These are phyloP conservation scores for Xylaria scruposa DNA, from an alignment of 495 filamentous ascomycete genomes.

Conservation along the genomic window DNA sequence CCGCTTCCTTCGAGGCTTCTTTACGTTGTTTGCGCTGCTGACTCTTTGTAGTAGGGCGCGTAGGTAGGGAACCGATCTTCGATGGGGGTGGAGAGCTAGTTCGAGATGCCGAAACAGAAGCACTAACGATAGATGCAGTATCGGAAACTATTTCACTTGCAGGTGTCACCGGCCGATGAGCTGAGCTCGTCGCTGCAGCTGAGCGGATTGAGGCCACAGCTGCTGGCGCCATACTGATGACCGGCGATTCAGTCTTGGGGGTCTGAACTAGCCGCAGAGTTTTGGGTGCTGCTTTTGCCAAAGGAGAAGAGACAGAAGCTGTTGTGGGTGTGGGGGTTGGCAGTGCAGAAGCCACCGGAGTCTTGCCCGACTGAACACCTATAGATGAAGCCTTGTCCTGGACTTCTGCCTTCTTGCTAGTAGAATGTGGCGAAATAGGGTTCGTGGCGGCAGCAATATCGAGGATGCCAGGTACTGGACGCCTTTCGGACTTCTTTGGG, in stretches of 20 bases:
- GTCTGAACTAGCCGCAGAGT: slow-evolving; percentile 75
- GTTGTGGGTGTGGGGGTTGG: slow-evolving; percentile 58
- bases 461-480: slow-evolving; percentile 64
- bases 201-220: slow-evolving; percentile 44
- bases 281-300: slow-evolving; percentile 53
- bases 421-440: slow-evolving; percentile 36
- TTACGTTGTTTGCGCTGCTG: slow-evolving; percentile 88
- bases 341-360: slow-evolving; percentile 50
- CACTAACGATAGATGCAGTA: slow-evolving; percentile 75
- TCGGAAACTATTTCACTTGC: slow-evolving; percentile 79
- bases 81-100: slow-evolving; percentile 79
- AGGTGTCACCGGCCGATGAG: slow-evolving; percentile 78
- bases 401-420: slow-evolving; percentile 35
- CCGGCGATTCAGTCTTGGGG: slow-evolving; percentile 71
- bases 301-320: slow-evolving; percentile 53
- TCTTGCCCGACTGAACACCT: slow-evolving; percentile 32
- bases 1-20: slow-evolving; percentile 67
- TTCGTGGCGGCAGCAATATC: slow-evolving; percentile 67
- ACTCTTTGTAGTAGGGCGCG: slow-evolving; percentile 84
- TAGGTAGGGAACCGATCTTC: slow-evolving; percentile 77
- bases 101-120: slow-evolving; percentile 74
- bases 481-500: slow-evolving; percentile 51
- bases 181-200: slow-evolving; percentile 47
- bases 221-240: slow-evolving; percentile 31
- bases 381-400: slow-evolving; percentile 39